phyloP scores from a whole-genome alignment of 371 early-diverging fungal species.

The Mucor piriformis region DNA sequence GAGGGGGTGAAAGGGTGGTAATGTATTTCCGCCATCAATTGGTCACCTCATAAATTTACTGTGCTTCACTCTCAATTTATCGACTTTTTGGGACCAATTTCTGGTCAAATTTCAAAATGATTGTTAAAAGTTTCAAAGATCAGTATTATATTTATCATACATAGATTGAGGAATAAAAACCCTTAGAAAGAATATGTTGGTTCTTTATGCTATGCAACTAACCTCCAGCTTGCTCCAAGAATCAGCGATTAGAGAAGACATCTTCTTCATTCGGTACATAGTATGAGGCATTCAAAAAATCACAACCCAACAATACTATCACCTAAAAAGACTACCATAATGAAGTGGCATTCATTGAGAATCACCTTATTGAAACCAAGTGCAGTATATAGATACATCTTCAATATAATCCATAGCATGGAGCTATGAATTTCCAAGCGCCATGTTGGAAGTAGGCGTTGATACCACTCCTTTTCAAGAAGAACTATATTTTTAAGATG shows the following conservation, averaged over 20 bases:
- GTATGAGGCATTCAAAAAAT: slow-evolving; percentile 14
- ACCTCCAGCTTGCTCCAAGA: slow-evolving; percentile 12
- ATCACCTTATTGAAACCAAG: slow-evolving; percentile 20
- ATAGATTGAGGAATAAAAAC: slow-evolving; percentile 10
- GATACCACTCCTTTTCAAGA: slow-evolving; percentile 4
- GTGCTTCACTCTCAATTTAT: no score
- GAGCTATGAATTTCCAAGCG: slow-evolving; percentile 22
- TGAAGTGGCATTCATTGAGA: slow-evolving; percentile 19
- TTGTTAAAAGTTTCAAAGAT: slow-evolving; percentile 11
- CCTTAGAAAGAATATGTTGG: slow-evolving; percentile 7
- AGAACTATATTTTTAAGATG: slow-evolving; percentile 5
- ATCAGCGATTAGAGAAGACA: slow-evolving; percentile 13
- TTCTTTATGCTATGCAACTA: slow-evolving; percentile 8
- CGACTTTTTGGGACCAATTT: no score
- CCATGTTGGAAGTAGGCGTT: no score
- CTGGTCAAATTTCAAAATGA: slow-evolving; percentile 2
- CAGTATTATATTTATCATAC: slow-evolving; percentile 12
- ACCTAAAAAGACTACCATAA: slow-evolving; percentile 18
- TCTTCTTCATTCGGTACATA: slow-evolving; percentile 12
- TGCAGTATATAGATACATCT: slow-evolving; percentile 20
- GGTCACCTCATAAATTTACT: no score
- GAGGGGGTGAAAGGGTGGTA: no score
- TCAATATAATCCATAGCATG: slow-evolving; percentile 15
- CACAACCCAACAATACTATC: slow-evolving; percentile 12
- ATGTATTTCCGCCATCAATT: no score